A percentile compares a stretch with the other conserved stretches of the same genome.
Conservation (phyloP, 208 protist genomes). For the Trypanosoma boissoni region DNA sequence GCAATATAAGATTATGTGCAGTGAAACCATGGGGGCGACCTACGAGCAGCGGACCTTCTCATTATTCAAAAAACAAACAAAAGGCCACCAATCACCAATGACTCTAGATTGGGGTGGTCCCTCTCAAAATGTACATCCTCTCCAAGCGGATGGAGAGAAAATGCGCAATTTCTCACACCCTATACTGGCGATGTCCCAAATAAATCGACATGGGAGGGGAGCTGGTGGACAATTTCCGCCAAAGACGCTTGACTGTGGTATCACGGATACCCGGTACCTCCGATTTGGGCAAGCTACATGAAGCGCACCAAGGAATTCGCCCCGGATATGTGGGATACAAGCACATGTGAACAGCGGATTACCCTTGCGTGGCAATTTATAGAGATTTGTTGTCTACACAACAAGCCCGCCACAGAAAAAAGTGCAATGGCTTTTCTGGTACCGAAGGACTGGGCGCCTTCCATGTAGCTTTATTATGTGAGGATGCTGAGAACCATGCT, state of each 20-base stretch:
- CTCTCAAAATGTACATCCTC: neutral
- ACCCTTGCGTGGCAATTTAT: neutral
- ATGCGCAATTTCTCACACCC: neutral
- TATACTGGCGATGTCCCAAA: neutral
- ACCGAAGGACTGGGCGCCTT: neutral
- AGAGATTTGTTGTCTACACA: neutral
- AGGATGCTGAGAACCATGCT: neutral
- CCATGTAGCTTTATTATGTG: neutral
- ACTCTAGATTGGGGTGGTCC: neutral
- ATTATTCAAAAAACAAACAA: neutral
- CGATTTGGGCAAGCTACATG: neutral
- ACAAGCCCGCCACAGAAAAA: neutral
- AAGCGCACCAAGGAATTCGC: neutral
- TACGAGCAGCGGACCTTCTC: neutral
- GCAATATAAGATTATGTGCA: neutral
- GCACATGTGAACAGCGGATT: neutral
- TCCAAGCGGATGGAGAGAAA: neutral
- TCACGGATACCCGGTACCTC: neutral
- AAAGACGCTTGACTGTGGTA: neutral
- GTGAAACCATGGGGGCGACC: neutral
- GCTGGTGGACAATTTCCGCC: neutral
- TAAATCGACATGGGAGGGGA: neutral
- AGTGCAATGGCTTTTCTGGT: neutral
- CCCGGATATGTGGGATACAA: neutral
- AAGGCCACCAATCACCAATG: neutral